These are phyloP conservation scores for Marasmius fiardii DNA, from an alignment of 1,284 basidiomycete genomes.

Conservation along the genomic window DNA sequence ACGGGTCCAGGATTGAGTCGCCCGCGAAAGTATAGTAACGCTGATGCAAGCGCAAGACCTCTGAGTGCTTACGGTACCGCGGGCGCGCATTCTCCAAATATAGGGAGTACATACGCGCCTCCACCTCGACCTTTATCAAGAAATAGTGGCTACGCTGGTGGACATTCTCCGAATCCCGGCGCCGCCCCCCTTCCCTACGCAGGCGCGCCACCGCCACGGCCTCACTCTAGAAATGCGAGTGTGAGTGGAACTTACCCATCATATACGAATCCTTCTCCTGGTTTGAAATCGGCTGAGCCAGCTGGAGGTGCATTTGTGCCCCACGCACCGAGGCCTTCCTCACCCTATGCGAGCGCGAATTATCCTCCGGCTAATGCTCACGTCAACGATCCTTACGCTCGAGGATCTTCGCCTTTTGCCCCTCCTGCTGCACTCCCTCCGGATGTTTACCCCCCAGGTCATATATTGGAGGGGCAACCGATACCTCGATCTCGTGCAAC, in stretches of 20 bases:
- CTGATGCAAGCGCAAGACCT: slow-evolving; percentile 18
- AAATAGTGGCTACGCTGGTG: slow-evolving; percentile 1
- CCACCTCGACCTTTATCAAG: neutral
- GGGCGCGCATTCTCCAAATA: slow-evolving; percentile 1
- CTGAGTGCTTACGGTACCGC: slow-evolving; percentile 2
- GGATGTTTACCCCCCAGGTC: slow-evolving; percentile 48
- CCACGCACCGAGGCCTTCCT: slow-evolving; percentile 23
- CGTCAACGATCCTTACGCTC: slow-evolving; percentile 26
- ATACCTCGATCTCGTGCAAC: slow-evolving; percentile 30
- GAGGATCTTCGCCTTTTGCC: slow-evolving; percentile 25
- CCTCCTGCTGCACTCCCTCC: slow-evolving; percentile 18
- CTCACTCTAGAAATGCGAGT: slow-evolving; percentile 6
- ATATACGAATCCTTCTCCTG: slow-evolving; percentile 23
- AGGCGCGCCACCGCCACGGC: slow-evolving; percentile 1
- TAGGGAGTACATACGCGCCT: neutral
- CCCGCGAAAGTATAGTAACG: slow-evolving; percentile 17
- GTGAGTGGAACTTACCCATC: neutral
- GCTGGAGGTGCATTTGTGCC: slow-evolving; percentile 14
- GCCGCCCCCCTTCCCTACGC: neutral
- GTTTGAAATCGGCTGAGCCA: slow-evolving; percentile 26
- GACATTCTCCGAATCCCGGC: neutral
- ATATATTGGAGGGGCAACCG: slow-evolving; percentile 50
- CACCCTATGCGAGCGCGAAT: slow-evolving; percentile 29
- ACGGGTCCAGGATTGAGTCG: slow-evolving; percentile 7
- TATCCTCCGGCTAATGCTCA: slow-evolving; percentile 30